Percentiles rank a stretch among this genome's conserved stretches.
Evolutionary conservation across 352 stramenopile genomes (phyloP).

Genomic region (Phytophthora uliginosa): DNA sequence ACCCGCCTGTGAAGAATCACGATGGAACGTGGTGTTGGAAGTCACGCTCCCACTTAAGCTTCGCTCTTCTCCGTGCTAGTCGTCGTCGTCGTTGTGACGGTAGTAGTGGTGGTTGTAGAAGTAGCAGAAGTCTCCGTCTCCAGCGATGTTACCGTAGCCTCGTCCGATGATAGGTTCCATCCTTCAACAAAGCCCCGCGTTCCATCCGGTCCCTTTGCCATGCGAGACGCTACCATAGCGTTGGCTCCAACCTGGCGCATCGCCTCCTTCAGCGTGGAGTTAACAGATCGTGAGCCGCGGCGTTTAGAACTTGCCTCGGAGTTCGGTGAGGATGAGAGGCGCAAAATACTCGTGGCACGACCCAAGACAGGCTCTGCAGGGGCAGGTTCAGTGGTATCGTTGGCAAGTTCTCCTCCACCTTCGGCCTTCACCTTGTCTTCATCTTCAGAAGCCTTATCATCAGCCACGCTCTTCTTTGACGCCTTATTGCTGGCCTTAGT

Average conservation of each 20-base stretch:
- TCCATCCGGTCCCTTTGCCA: conserved; percentile 81
- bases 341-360: conserved; percentile 63
- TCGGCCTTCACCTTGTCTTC: conserved; percentile 22
- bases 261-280: conserved; percentile 72
- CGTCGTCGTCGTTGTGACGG: conserved; percentile 17
- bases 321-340: conserved; percentile 41
- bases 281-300: conserved; percentile 63
- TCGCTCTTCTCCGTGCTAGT: conserved; percentile 22
- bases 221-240: conserved; percentile 68
- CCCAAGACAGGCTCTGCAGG: conserved; percentile 27
- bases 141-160: conserved; percentile 14
- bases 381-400: neutral
- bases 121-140: neutral
- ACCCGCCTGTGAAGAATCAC: neutral
- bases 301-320: conserved; percentile 26
- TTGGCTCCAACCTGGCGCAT: conserved; percentile 76
- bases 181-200: conserved; percentile 72
- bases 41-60: conserved; percentile 9
- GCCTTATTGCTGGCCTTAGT: conserved; percentile 41
- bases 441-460: conserved; percentile 35
- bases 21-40: neutral
- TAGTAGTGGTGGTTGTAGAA: neutral
- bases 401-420: conserved; percentile 6
- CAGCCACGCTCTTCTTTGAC: conserved; percentile 9
- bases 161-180: conserved; percentile 45